A percentile compares a stretch with the other conserved stretches of the same genome.
Conservation (phyloP, 2,329 filamentous ascomycete genomes). For the Alternaria incomplexa region DNA sequence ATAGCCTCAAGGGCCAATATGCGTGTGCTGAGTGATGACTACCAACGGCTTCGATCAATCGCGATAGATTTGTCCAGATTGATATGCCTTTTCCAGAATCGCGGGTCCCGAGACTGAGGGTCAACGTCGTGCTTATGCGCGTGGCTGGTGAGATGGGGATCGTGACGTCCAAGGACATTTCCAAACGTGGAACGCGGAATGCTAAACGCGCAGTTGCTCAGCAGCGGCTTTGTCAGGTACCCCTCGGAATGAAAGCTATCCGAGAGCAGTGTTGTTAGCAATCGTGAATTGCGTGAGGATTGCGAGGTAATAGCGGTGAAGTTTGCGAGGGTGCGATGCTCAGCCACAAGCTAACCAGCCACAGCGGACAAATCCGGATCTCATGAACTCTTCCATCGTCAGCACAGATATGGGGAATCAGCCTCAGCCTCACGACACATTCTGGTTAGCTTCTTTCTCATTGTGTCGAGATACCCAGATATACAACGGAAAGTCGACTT, state of each 20-base stretch:
- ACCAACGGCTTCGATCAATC: neutral
- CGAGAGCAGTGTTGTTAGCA: neutral
- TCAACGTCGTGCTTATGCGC: neutral
- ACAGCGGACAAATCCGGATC: slow-evolving; percentile 6
- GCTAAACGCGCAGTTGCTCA: neutral
- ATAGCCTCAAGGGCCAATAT: slow-evolving; percentile 15
- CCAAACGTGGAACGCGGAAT: neutral
- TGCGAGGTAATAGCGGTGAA: slow-evolving; percentile 18
- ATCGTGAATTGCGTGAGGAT: neutral
- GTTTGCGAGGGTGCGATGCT: slow-evolving; percentile 9
- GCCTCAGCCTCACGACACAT: slow-evolving; percentile 13
- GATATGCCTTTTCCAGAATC: neutral
- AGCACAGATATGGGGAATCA: slow-evolving; percentile 16
- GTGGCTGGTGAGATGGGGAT: slow-evolving; percentile 1
- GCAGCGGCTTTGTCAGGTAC: neutral
- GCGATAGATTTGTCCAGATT: neutral
- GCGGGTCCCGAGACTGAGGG: neutral
- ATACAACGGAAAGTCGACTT: slow-evolving; percentile 22
- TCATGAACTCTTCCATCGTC: neutral
- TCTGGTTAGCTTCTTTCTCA: slow-evolving; percentile 18
- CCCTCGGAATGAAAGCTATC: neutral
- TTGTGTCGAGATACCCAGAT: slow-evolving; percentile 10
- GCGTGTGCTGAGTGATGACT: neutral
- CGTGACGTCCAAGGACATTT: neutral
- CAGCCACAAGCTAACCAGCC: slow-evolving; percentile 21